Conservation (phyloP, 208 protist species). For the Leishmania guyanensis region DNA sequence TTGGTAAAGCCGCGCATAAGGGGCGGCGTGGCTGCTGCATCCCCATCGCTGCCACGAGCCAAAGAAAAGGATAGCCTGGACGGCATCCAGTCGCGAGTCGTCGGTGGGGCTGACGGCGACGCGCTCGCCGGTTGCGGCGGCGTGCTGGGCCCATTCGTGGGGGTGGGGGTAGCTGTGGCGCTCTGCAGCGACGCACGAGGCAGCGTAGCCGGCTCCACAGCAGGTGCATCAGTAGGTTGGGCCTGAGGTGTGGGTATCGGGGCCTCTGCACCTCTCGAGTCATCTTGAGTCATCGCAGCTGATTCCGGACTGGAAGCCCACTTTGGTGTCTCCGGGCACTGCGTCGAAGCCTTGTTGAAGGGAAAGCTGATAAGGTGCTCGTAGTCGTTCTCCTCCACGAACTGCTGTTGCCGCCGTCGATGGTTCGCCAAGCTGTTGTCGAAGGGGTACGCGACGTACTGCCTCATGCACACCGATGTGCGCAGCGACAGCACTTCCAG, state of each 20-base stretch:
- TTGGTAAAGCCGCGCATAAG: not conserved
- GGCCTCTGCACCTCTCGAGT: not conserved
- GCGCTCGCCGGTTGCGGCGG: not conserved
- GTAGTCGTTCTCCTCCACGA: slow-evolving; percentile 78
- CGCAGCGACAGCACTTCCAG: slow-evolving; percentile 74
- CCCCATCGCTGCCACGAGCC: not conserved
- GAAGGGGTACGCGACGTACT: slow-evolving; percentile 82
- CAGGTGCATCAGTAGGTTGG: not conserved
- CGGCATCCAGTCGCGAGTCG: slow-evolving; percentile 1
- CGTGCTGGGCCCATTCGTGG: not conserved
- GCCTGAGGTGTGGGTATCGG: not conserved
- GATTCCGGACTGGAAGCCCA: not conserved
- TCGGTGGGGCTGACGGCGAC: not conserved
- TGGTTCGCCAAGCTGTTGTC: slow-evolving; percentile 73
- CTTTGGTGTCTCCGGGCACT: slow-evolving; percentile 7
- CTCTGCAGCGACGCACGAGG: slow-evolving; percentile 8
- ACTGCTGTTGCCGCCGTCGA: slow-evolving; percentile 62
- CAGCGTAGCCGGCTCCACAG: slow-evolving; percentile 19
- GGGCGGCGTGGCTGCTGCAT: not conserved
- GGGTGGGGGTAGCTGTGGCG: not conserved
- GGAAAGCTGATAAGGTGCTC: slow-evolving; percentile 56
- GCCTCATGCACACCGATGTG: slow-evolving; percentile 66
- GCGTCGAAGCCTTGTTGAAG: slow-evolving; percentile 21
- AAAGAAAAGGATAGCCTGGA: not conserved
- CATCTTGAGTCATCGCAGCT: not conserved